A percentile compares a stretch with the other conserved stretches of the same genome.
Conservation (phyloP, 441 rosid species). For the Croton setiger region DNA sequence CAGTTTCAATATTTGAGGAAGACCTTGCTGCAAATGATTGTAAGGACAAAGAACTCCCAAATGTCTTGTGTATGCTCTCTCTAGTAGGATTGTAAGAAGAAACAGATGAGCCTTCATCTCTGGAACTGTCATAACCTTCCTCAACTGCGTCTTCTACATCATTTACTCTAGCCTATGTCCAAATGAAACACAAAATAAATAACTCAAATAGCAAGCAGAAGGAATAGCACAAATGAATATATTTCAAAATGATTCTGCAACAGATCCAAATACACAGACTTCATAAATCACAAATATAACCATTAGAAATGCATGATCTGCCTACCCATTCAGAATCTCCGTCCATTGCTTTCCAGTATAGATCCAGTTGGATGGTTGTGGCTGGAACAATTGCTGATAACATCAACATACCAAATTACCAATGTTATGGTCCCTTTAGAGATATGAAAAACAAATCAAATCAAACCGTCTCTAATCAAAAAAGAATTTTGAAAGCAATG, state of each 20-base stretch:
- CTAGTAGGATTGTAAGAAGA: constrained; percentile 66
- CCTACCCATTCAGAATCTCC: constrained; percentile 98
- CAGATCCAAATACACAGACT: background rate
- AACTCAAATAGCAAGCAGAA: constrained; percentile 7
- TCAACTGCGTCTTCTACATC: constrained; percentile 65
- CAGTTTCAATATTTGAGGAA: constrained; percentile 53
- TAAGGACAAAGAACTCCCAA: constrained; percentile 79
- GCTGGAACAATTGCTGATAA: constrained; percentile 77
- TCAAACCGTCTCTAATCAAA: background rate
- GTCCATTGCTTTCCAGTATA: constrained; percentile 89
- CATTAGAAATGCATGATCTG: constrained; percentile 12
- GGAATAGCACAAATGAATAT: background rate
- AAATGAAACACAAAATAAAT: constrained; percentile 18
- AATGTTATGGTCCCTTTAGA: background rate
- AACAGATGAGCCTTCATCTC: constrained; percentile 86
- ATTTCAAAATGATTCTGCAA: background rate
- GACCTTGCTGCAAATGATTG: constrained; percentile 68
- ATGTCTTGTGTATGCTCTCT: constrained; percentile 56
- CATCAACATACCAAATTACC: constrained; percentile 15
- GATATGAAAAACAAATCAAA: constrained; percentile 1
- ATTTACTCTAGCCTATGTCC: constrained; percentile 68
- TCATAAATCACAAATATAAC: background rate
- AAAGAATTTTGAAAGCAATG: background rate
- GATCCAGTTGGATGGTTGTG: constrained; percentile 59
- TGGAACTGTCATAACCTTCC: constrained; percentile 90